phyloP scores from a whole-genome alignment of 202 grass and related monocot species.

The Panicum virgatum region DNA sequence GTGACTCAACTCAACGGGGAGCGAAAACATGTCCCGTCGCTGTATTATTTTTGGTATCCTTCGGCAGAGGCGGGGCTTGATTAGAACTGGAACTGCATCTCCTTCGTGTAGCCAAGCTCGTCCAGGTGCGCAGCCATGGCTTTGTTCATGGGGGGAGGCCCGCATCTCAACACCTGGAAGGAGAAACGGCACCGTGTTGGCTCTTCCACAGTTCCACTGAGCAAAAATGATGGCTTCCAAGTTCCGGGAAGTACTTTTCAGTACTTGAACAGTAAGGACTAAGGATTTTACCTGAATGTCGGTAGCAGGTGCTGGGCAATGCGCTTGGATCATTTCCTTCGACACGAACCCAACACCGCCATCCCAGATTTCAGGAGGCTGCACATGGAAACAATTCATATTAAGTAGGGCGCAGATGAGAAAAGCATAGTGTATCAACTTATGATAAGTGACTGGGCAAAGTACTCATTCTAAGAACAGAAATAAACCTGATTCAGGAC shows the following conservation, averaged over 20 bases:
- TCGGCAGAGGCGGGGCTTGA: neutral
- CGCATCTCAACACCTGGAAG: constrained; percentile 88
- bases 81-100: constrained; percentile 97
- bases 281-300: constrained; percentile 89
- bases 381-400: constrained; percentile 18
- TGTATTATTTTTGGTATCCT: constrained; percentile 30
- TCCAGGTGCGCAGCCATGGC: constrained; percentile 87
- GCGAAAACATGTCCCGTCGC: neutral
- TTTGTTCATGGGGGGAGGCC: constrained; percentile 97
- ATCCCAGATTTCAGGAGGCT: constrained; percentile 81
- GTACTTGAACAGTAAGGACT: neutral
- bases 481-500: constrained; percentile 78
- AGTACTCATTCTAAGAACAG: constrained; percentile 11
- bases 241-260: neutral
- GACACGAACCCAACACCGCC: constrained; percentile 86
- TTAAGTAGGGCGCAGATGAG: neutral
- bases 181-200: neutral
- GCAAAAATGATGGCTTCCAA: neutral
- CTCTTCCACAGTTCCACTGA: neutral
- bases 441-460: neutral
- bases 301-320: constrained; percentile 63
- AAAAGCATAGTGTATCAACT: neutral
- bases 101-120: constrained; percentile 80
- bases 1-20: neutral
- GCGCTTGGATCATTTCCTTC: constrained; percentile 83